Base-by-base conservation (phyloP, 2,329 filamentous ascomycete genomes). In the Aspergillus sp. region DNA sequence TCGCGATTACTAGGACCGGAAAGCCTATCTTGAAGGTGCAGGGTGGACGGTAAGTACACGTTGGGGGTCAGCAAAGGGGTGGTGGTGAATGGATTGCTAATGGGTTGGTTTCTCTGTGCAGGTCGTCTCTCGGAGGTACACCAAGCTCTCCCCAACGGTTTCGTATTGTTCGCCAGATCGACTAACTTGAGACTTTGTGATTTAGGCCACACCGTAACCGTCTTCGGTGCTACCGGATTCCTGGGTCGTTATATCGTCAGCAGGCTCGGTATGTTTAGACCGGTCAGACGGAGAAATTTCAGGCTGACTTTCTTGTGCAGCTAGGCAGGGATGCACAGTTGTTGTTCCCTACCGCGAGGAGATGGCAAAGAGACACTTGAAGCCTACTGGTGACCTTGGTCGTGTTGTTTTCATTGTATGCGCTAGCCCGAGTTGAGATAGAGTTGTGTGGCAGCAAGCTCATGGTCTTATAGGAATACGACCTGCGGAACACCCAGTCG, bases 241-340 rank as follows among this genome's bases (percentile, higher is more conserved):
- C 75, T 98, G 47, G 93, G 93, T 65, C 83, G 93, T 66, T 98
- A 98, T 70, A 94, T 98, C 65, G 93, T 98, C 65, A 95, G 96
- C 74, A 81, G 88, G 68, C 79, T 98, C 65, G 89, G 89, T 83
- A 75, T 52, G 73, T 60, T 29, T 29, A 28, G 26, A 7, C 8
- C 39, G 27, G 19, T 29, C 29, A 38, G 46, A 10, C 45, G 9
- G 33, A 29, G 19, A 78, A 67, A 55, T 36, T 29, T 40, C 36
- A 54, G 41, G 48, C 53, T 63, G 48, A 70, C 57, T 47, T 27
- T 53, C 2, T 53, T 42, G 42, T 59, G 62, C 62, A 94, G 91
- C 93, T 59, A 84, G 87, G 54, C 82, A 89, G 73, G 93, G 93
- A 83, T 94, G 88, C 71, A 95, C 86, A 35, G 93, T 98, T 36